phyloP scores from a whole-genome alignment of 2,329 filamentous ascomycete genomes.

The Dichotomopilus funicola region DNA sequence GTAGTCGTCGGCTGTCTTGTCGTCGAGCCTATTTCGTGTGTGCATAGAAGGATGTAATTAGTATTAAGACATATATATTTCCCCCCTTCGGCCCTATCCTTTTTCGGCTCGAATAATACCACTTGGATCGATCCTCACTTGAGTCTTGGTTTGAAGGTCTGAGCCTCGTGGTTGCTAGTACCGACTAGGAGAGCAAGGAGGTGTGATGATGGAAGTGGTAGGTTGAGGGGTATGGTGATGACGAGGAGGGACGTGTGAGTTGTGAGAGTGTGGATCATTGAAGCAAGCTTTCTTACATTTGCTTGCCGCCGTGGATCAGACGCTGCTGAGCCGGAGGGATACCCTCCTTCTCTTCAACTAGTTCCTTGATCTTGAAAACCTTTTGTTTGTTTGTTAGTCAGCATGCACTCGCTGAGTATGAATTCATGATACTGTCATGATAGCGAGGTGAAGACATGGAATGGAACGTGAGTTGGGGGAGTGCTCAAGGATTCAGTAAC shows the following conservation, averaged over 20 bases:
- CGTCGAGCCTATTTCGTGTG: conserved; percentile 66
- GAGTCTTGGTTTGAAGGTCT: no score
- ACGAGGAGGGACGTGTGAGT: no score
- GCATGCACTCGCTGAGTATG: background rate
- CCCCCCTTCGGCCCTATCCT: no score
- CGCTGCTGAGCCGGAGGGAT: conserved; percentile 96
- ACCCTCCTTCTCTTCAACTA: conserved; percentile 97
- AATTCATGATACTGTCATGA: no score
- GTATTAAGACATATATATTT: background rate
- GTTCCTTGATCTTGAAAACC: conserved; percentile 96
- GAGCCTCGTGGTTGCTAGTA: background rate
- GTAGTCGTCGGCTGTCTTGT: conserved; percentile 89
- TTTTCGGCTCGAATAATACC: no score
- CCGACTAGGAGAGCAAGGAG: background rate
- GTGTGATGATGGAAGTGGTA: background rate
- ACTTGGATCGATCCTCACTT: no score
- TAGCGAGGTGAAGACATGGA: no score
- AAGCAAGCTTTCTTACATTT: conserved; percentile 60
- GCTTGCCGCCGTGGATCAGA: conserved; percentile 93
- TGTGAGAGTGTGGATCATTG: no score
- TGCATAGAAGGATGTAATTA: background rate
- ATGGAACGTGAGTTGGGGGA: no score
- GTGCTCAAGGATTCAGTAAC: conserved; percentile 2
- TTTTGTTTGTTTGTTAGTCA: conserved; percentile 30
- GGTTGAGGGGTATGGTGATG: conserved; percentile 9